Conservation (phyloP, 2,329 filamentous ascomycete genomes). For the Thielaviopsis cerberus region DNA sequence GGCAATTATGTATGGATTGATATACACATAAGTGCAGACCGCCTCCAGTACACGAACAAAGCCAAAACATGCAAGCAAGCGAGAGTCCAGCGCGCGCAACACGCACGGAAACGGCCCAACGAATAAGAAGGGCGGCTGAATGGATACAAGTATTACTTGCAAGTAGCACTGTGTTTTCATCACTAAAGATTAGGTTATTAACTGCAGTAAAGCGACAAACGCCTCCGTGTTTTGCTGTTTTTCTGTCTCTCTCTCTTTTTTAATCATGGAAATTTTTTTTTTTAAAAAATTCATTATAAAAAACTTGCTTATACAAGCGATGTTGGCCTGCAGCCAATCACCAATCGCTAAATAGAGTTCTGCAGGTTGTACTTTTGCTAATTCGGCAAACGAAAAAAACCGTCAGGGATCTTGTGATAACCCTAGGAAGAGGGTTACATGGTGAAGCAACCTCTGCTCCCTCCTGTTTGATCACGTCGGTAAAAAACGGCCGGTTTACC, state of each 20-base stretch:
- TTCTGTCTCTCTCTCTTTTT: not conserved
- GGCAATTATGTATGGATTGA: not conserved
- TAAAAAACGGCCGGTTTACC: too few species aligned
- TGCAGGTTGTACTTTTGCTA: not conserved
- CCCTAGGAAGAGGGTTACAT: not conserved
- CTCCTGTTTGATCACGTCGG: too few species aligned
- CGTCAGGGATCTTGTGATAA: not conserved
- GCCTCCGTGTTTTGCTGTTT: not conserved
- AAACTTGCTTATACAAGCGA: not conserved
- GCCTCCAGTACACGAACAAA: not conserved
- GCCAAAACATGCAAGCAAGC: not conserved
- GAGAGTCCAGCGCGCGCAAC: not conserved
- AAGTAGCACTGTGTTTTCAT: too few species aligned
- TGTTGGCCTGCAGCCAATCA: not conserved
- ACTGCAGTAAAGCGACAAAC: not conserved
- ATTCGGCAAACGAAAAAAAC: too few species aligned
- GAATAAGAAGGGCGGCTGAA: not conserved
- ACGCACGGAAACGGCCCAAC: not conserved
- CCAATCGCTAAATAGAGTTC: not conserved
- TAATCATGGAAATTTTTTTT: too few species aligned
- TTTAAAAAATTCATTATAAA: too few species aligned
- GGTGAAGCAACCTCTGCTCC: too few species aligned
- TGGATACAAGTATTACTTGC: not conserved
- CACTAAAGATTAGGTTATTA: not conserved
- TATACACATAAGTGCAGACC: not conserved